These are phyloP conservation scores for Meripilus lineatus DNA, from an alignment of 1,284 basidiomycete species.

Conservation along the genomic window DNA sequence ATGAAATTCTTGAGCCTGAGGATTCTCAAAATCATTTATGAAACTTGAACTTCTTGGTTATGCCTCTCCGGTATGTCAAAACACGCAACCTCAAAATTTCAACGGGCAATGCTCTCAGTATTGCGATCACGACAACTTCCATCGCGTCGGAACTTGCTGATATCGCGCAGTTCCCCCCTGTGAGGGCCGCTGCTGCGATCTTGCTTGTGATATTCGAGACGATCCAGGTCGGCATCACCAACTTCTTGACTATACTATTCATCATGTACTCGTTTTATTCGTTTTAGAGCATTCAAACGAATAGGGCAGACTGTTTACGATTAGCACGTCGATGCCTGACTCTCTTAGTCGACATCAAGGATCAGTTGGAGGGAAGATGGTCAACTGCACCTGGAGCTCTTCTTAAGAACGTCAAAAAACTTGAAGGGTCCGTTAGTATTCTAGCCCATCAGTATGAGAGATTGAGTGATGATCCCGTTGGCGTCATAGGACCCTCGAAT, in stretches of 20 bases:
- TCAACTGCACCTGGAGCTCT: constrained; percentile 14
- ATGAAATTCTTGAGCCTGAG: too few relatives aligned
- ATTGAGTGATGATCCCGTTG: background rate
- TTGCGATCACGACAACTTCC: constrained; percentile 8
- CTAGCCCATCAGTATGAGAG: background rate
- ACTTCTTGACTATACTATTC: background rate
- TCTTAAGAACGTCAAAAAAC: constrained; percentile 13
- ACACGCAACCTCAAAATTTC: constrained; percentile 3
- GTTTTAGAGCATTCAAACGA: constrained; percentile 13
- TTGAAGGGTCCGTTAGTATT: constrained; percentile 17
- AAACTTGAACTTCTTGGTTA: background rate
- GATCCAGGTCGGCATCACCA: constrained; percentile 9
- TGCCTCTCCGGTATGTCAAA: constrained; percentile 4
- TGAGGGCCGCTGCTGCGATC: constrained; percentile 15
- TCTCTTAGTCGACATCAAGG: constrained; percentile 15
- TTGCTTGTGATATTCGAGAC: constrained; percentile 15
- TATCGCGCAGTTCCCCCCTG: constrained; percentile 18
- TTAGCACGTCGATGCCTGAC: constrained; percentile 15
- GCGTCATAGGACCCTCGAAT: constrained; percentile 11
- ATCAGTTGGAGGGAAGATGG: constrained; percentile 18
- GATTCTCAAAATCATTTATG: too few relatives aligned
- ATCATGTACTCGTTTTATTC: background rate
- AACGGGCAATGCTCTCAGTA: constrained; percentile 1
- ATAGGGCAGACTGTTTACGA: constrained; percentile 14
- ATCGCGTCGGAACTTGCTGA: constrained; percentile 13